Evolutionary conservation across 1,284 basidiomycete genomes (phyloP).

Genomic region (Phaffia rhodozyma): DNA sequence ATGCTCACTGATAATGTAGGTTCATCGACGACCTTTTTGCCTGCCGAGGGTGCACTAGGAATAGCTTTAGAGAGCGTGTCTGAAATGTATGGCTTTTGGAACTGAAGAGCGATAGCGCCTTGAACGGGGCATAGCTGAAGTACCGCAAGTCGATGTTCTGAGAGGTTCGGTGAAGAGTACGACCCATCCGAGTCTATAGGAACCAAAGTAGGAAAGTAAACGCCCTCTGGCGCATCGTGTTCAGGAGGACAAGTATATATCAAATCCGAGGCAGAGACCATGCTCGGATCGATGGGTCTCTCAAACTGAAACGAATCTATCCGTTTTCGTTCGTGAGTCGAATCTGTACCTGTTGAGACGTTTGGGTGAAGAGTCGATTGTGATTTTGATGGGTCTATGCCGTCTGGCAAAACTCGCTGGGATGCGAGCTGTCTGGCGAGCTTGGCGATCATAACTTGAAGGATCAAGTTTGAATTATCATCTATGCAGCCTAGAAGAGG

Average conservation of each 20-base stretch:
- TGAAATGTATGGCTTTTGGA: neutral
- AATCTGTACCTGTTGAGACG: neutral
- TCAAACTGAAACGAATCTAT: neutral
- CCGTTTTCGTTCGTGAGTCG: neutral
- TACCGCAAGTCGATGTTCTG: neutral
- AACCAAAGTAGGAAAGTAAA: neutral
- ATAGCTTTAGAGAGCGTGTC: neutral
- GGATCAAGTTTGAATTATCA: neutral
- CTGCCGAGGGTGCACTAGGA: no score
- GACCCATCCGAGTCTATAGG: neutral
- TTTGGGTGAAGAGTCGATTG: neutral
- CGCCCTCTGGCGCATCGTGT: neutral
- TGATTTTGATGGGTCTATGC: neutral
- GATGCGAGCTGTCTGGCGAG: neutral
- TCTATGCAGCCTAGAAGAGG: constrained; percentile 2
- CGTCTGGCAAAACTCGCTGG: no score
- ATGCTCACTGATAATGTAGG: no score
- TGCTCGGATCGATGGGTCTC: neutral
- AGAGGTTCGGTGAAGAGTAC: neutral
- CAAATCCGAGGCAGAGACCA: neutral
- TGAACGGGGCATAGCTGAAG: neutral
- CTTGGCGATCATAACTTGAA: neutral
- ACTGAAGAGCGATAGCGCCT: neutral
- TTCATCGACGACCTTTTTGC: no score
- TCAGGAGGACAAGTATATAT: neutral